Base-by-base conservation (phyloP, 2,329 filamentous ascomycete genomes). In the Fusarium mangiferae region DNA sequence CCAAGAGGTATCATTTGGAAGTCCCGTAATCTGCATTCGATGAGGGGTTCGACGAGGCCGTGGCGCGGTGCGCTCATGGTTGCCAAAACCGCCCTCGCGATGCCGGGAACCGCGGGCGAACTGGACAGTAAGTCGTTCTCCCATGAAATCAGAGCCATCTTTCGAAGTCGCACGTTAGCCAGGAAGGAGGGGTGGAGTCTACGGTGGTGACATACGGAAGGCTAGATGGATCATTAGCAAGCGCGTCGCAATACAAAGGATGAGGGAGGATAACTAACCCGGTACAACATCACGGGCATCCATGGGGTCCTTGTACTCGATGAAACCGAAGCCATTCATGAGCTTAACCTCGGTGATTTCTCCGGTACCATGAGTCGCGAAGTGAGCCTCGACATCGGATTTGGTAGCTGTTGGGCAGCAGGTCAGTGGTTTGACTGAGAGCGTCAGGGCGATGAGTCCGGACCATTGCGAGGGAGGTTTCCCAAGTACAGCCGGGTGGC, bases 271-370 rank as follows among this genome's bases (percentile, higher is more conserved):
- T 42, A 59, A 82, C 92, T 87, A 90, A 98, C 96, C 96, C 85
- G 96, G 96, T 81, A 99, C 96, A 75, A 99, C 95, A 86, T 99
- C 96, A 82, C 96, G 93, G 78, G 96, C 96, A 86, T 99, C 96
- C 93, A 98, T 94, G 67, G 95, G 91, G 86, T 98, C 96, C 85
- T 98, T 97, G 85, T 98, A 99, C 85, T 99, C 96, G 83, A 99
- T 98, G 88, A 99, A 99, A 83, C 96, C 96, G 82, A 99, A 99
- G 81, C 96, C 96, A 83, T 98, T 98, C 96, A 99, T 99, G 75
- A 99, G 91, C 88, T 99, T 99, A 87, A 99, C 96, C 87, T 99
- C 96, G 78, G 93, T 96, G 83, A 99, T 98, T 84, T 98, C 95
- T 84, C 96, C 96, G 78, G 95, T 96, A 82, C 96, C 96, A 91